These are phyloP conservation scores for Lonicera japonica DNA, from an alignment of 129 eudicot genomes.

Conservation along the genomic window DNA sequence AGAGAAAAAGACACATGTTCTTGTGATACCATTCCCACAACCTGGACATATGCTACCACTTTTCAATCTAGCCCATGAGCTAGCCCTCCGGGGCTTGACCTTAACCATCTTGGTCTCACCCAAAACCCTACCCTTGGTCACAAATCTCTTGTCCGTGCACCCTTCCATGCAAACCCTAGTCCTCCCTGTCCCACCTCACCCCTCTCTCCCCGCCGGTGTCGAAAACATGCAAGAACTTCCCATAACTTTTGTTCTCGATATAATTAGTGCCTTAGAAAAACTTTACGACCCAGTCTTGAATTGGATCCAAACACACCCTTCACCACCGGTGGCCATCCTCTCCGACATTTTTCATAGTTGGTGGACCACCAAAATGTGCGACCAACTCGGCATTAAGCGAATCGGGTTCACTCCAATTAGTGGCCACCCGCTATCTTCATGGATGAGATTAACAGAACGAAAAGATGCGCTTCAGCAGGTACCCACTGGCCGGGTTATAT, in stretches of 20 bases:
- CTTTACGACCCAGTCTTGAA: slow-evolving; percentile 7
- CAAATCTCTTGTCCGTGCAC: slow-evolving; percentile 6
- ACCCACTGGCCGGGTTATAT: too few species aligned
- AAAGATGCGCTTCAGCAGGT: slow-evolving; percentile 3
- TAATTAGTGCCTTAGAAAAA: neutral
- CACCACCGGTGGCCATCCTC: slow-evolving; percentile 22
- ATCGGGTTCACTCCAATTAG: slow-evolving; percentile 17
- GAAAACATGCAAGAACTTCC: slow-evolving; percentile 21
- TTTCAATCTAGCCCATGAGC: too few species aligned
- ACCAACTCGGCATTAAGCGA: slow-evolving; percentile 3
- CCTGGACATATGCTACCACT: neutral
- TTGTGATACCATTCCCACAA: neutral
- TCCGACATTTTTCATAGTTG: slow-evolving; percentile 13
- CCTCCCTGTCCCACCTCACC: slow-evolving; percentile 19
- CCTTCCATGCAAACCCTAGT: slow-evolving; percentile 14
- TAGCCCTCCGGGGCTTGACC: neutral
- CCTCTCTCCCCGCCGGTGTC: slow-evolving; percentile 12
- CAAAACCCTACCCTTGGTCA: slow-evolving; percentile 12
- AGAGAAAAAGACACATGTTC: neutral
- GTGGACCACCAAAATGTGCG: slow-evolving; percentile 11
- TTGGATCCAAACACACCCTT: slow-evolving; percentile 23
- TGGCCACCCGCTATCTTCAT: slow-evolving; percentile 1
- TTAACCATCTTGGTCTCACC: slow-evolving; percentile 11
- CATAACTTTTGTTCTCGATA: neutral
- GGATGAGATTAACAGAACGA: neutral